phyloP scores from a whole-genome alignment of 352 stramenopile species.

The Phytophthora hybrid region DNA sequence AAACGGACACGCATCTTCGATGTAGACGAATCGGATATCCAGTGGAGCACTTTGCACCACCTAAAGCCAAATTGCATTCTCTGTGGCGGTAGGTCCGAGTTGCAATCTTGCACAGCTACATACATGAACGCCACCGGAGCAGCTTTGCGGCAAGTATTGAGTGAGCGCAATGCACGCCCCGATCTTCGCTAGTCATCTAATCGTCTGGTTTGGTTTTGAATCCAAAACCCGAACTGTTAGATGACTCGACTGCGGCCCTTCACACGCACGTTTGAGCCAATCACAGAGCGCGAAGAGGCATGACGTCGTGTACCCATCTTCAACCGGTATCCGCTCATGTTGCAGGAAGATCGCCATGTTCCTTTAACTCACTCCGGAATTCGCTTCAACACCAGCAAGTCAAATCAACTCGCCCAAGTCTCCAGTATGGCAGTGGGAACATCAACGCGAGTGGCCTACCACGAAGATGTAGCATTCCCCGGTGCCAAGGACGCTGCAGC shows the following conservation, averaged over 20 bases:
- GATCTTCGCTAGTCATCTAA: slow-evolving; percentile 20
- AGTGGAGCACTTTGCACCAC: background rate
- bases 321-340: background rate
- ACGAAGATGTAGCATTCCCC: slow-evolving; percentile 5
- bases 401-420: background rate
- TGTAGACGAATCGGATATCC: background rate
- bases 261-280: slow-evolving; percentile 16
- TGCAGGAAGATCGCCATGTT: slow-evolving; percentile 17
- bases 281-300: slow-evolving; percentile 7
- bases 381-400: slow-evolving; percentile 22
- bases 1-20: background rate
- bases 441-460: slow-evolving; percentile 29
- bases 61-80: background rate
- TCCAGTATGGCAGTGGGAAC: slow-evolving; percentile 20
- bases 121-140: background rate
- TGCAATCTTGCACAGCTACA: background rate
- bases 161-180: background rate
- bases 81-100: background rate
- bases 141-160: slow-evolving; percentile 3
- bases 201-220: slow-evolving; percentile 27
- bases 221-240: too few relatives aligned
- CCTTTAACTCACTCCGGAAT: slow-evolving; percentile 22
- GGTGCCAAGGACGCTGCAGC: slow-evolving; percentile 26
- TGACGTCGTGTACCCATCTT: slow-evolving; percentile 30
- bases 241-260: slow-evolving; percentile 25